phyloP scores from a whole-genome alignment of 345 rosid species.

The Gossypium rotundifolium region DNA sequence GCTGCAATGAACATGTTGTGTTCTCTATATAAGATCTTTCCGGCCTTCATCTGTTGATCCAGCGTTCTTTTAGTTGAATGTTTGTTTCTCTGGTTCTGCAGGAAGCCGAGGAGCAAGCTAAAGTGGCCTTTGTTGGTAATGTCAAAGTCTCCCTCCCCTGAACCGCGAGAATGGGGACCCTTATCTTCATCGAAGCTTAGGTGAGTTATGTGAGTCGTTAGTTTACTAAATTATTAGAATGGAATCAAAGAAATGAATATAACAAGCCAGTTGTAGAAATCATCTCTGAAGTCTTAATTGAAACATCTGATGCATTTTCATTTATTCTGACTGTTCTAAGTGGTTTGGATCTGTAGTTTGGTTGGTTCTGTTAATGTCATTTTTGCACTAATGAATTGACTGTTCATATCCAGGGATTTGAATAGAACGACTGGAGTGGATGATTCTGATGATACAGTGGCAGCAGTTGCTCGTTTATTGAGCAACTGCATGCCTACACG shows the following conservation, averaged over 20 bases:
- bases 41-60: not conserved
- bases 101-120: conserved; percentile 23
- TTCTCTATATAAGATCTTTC: not conserved
- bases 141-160: conserved; percentile 55
- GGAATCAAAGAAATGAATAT: not conserved
- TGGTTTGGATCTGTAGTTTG: conserved; percentile 1
- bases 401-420: conserved; percentile 37
- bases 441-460: conserved; percentile 51
- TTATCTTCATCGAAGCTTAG: conserved; percentile 28
- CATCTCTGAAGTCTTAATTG: not conserved
- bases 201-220: conserved; percentile 18
- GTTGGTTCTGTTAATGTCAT: conserved; percentile 6
- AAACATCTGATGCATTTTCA: not conserved
- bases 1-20: not conserved
- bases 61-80: not conserved
- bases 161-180: conserved; percentile 27
- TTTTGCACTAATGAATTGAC: not conserved
- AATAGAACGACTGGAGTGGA: conserved; percentile 41
- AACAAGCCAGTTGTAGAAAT: not conserved
- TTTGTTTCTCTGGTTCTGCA: conserved; percentile 16
- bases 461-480: conserved; percentile 60
- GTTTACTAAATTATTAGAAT: not conserved
- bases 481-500: conserved; percentile 62
- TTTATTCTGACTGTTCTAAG: not conserved
- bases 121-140: conserved; percentile 36